A percentile compares a stretch with the other conserved stretches of the same genome.
phyloP scores from a whole-genome alignment of 768 basidiomycete genomes.

The Termitomyces sp. region DNA sequence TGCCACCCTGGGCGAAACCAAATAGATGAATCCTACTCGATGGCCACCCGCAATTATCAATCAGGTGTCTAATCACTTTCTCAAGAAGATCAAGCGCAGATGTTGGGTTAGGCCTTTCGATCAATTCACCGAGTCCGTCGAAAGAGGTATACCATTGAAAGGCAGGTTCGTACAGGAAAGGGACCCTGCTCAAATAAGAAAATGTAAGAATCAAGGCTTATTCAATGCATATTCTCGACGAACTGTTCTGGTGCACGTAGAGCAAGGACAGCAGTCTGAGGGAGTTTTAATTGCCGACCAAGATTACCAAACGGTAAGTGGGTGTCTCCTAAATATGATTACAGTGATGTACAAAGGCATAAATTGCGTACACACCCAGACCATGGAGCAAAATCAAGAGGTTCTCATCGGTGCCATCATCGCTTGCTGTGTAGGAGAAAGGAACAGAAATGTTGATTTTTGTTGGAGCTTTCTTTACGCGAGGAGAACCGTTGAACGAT shows the following conservation, averaged over 20 bases:
- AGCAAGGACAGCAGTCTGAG: conserved; percentile 83
- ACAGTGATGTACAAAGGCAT: not conserved
- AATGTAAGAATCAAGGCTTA: not conserved
- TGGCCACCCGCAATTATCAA: conserved; percentile 60
- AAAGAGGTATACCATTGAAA: conserved; percentile 89
- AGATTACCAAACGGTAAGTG: conserved; percentile 72
- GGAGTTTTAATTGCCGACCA: conserved; percentile 70
- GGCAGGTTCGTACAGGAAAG: conserved; percentile 72
- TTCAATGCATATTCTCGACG: conserved; percentile 16
- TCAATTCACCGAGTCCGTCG: conserved; percentile 68
- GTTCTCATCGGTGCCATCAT: conserved; percentile 85
- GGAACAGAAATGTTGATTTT: conserved; percentile 42
- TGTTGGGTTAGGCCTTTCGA: conserved; percentile 70
- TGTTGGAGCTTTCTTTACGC: conserved; percentile 46
- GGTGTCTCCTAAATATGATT: conserved; percentile 63
- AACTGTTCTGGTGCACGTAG: conserved; percentile 76
- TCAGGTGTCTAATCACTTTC: conserved; percentile 52
- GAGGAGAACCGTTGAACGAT: conserved; percentile 20
- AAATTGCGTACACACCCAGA: conserved; percentile 48
- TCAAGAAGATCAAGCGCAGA: conserved; percentile 53
- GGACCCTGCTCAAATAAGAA: conserved; percentile 46
- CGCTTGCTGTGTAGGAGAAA: conserved; percentile 67
- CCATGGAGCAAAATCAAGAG: conserved; percentile 82
- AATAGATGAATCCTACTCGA: conserved; percentile 72
- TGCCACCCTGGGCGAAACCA: conserved; percentile 87